Percentiles rank a stretch among this genome's conserved stretches.
These are phyloP conservation scores for Fragilaria crotonensis DNA, from an alignment of 108 stramenopile species.

Conservation along the genomic window DNA sequence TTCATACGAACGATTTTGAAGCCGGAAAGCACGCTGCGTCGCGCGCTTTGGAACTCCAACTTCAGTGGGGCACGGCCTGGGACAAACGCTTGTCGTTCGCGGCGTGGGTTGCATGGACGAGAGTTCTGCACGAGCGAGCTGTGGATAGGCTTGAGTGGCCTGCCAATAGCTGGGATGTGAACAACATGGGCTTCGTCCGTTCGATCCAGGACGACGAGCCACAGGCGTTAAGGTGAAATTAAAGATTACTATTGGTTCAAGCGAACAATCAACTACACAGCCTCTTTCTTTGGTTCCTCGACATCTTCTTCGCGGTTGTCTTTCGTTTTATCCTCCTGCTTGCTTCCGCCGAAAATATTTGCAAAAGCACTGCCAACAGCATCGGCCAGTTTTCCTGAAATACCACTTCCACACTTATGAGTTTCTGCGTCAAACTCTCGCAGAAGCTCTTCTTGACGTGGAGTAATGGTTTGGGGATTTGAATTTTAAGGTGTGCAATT, in stretches of 20 bases:
- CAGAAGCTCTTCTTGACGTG: conserved; percentile 88
- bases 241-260: no score
- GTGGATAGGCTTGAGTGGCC: conserved; percentile 7
- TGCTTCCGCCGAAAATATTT: conserved; percentile 53
- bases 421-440: conserved; percentile 87
- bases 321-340: conserved; percentile 17
- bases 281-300: neutral
- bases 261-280: no score
- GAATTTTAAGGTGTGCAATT: conserved; percentile 87
- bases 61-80: neutral
- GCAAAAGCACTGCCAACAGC: conserved; percentile 70
- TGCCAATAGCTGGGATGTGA: conserved; percentile 18
- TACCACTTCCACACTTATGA: conserved; percentile 39
- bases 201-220: no score
- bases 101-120: conserved; percentile 13
- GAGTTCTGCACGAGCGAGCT: neutral
- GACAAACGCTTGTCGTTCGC: conserved; percentile 23
- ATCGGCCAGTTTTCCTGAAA: conserved; percentile 55
- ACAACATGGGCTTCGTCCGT: conserved; percentile 18
- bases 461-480: conserved; percentile 87
- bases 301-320: conserved; percentile 17
- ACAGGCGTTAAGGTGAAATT: no score
- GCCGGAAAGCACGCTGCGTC: neutral
- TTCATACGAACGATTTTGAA: neutral
- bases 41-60: neutral